phyloP scores from a whole-genome alignment of 805 yeast genomes.

The Kluyveromyces wickerhamii region DNA sequence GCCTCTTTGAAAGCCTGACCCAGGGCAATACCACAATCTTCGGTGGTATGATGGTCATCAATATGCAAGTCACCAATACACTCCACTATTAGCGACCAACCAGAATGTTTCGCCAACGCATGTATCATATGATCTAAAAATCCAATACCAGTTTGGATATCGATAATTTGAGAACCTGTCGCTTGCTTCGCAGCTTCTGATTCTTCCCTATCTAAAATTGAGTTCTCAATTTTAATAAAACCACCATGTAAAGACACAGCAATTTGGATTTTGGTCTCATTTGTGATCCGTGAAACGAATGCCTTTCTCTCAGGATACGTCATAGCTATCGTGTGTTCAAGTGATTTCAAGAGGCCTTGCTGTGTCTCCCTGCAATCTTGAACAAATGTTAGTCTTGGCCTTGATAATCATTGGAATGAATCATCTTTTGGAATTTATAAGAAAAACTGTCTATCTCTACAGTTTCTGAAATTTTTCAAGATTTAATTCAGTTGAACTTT shows the following conservation, averaged over 20 bases:
- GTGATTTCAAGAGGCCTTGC: no score
- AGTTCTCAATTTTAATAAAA: constrained; percentile 49
- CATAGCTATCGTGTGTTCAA: no score
- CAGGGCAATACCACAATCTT: constrained; percentile 88
- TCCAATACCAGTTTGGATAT: constrained; percentile 87
- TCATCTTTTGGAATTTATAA: no score
- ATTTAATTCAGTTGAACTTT: no score
- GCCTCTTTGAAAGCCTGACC: constrained; percentile 89
- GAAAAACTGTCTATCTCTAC: no score
- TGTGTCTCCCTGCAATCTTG: no score
- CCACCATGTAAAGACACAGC: constrained; percentile 86
- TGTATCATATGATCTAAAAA: constrained; percentile 96
- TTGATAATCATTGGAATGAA: no score
- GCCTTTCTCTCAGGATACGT: constrained; percentile 28
- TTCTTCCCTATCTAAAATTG: constrained; percentile 39
- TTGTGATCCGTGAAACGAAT: constrained; percentile 53
- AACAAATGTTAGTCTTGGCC: no score
- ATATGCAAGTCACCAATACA: constrained; percentile 93
- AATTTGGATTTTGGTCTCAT: constrained; percentile 89
- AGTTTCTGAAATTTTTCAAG: no score
- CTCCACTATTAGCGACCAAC: constrained; percentile 86
- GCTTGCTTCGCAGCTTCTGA: constrained; percentile 58
- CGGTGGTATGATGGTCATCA: constrained; percentile 96
- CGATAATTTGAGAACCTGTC: constrained; percentile 63
- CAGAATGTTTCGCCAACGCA: constrained; percentile 93